phyloP scores from a whole-genome alignment of 2,329 filamentous ascomycete species.

The Aspergillus hiratsukae region DNA sequence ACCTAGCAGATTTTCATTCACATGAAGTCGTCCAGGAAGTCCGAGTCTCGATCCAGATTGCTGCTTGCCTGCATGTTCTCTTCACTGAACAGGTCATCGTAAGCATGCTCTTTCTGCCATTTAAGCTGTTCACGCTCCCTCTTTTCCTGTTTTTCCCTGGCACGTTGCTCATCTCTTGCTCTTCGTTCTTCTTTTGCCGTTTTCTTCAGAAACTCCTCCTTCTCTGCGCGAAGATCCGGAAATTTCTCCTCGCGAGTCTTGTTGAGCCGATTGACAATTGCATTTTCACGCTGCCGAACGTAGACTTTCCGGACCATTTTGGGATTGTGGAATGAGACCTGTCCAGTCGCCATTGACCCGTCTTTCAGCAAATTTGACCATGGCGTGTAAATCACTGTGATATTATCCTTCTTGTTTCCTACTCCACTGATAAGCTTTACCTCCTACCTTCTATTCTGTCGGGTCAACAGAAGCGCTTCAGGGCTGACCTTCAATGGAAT shows the following conservation, averaged over 20 bases:
- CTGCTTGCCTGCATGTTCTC: constrained; percentile 72
- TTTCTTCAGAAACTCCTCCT: constrained; percentile 68
- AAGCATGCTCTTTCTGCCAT: constrained; percentile 95
- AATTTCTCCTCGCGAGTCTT: constrained; percentile 90
- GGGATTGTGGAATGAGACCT: constrained; percentile 89
- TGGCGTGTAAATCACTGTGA: constrained; percentile 94
- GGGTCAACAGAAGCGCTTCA: neutral
- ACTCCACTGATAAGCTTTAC: constrained; percentile 12
- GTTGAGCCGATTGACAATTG: constrained; percentile 94
- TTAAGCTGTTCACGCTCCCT: constrained; percentile 85
- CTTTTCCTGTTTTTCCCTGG: constrained; percentile 40
- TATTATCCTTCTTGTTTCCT: constrained; percentile 98
- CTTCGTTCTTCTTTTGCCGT: constrained; percentile 63
- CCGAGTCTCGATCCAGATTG: constrained; percentile 75
- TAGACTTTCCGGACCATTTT: constrained; percentile 78
- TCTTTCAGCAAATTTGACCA: constrained; percentile 97
- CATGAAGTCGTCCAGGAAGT: constrained; percentile 90
- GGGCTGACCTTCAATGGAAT: constrained; percentile 82
- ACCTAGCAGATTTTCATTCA: constrained; percentile 38
- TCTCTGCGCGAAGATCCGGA: constrained; percentile 77
- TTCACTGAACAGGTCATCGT: constrained; percentile 85
- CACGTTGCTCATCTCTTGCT: constrained; percentile 35
- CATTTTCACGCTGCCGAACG: constrained; percentile 75
- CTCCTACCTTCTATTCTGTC: neutral
- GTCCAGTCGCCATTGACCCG: constrained; percentile 89